These are phyloP conservation scores for Neonectria sp. DNA, from an alignment of 2,329 filamentous ascomycete genomes.

Conservation along the genomic window DNA sequence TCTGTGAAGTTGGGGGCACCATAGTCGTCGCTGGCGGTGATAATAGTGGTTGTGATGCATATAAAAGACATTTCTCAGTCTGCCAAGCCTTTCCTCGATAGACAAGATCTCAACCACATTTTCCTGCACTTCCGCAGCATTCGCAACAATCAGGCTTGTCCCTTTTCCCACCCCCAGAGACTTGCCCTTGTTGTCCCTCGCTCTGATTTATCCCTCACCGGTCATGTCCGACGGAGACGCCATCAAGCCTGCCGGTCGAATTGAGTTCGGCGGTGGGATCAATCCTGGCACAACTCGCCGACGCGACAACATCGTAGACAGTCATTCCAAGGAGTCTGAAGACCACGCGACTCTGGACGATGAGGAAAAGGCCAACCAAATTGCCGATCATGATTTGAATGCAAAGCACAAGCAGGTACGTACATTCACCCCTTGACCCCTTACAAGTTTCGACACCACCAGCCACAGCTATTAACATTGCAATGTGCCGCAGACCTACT, in stretches of 20 bases:
- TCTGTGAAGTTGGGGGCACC: neutral
- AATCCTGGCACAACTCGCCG: neutral
- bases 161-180: neutral
- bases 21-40: neutral
- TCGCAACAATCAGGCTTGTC: neutral
- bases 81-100: neutral
- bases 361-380: constrained; percentile 15
- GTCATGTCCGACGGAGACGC: constrained; percentile 1
- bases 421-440: neutral
- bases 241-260: neutral
- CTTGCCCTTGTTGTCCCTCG: neutral
- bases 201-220: neutral
- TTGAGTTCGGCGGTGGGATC: constrained; percentile 1
- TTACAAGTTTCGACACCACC: neutral
- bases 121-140: neutral
- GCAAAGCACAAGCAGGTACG: constrained; percentile 11
- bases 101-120: neutral
- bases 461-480: neutral
- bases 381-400: constrained; percentile 3
- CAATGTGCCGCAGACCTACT: constrained; percentile 30
- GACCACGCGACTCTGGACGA: neutral
- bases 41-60: constrained; percentile 1
- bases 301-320: neutral
- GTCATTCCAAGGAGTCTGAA: neutral
- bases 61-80: neutral